Evolutionary conservation across 2,329 filamentous ascomycete species (phyloP).

Genomic region (Neonectria punicea): DNA sequence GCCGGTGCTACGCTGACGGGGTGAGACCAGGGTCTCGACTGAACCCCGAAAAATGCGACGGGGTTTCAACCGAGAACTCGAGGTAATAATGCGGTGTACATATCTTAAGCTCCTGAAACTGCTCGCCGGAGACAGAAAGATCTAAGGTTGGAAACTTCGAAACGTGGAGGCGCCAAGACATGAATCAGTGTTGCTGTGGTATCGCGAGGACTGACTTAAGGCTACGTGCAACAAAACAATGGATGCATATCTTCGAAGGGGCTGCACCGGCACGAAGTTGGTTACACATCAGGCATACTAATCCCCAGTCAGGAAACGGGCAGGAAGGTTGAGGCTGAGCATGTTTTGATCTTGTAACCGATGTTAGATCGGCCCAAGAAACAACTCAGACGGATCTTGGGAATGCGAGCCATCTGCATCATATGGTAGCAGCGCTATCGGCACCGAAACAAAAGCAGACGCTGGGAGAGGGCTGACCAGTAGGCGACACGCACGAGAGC

Average conservation of each 20-base stretch:
- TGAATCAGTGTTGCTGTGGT: neutral
- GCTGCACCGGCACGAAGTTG: neutral
- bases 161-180: constrained; percentile 14
- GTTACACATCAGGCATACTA: constrained; percentile 9
- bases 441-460: constrained; percentile 13
- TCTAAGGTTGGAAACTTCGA: constrained; percentile 8
- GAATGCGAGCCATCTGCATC: constrained; percentile 13
- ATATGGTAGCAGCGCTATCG: constrained; percentile 18
- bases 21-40: constrained; percentile 2
- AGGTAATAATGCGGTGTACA: constrained; percentile 8
- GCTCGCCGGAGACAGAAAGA: neutral
- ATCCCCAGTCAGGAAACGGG: constrained; percentile 15
- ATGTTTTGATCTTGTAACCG: constrained; percentile 17
- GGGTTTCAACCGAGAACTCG: constrained; percentile 3
- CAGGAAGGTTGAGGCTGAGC: constrained; percentile 5
- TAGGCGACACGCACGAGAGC: constrained; percentile 5
- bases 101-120: constrained; percentile 16
- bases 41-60: constrained; percentile 2
- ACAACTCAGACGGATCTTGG: constrained; percentile 17
- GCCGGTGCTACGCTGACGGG: constrained; percentile 19
- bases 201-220: neutral
- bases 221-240: neutral
- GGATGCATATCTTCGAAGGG: constrained; percentile 1
- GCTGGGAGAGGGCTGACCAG: constrained; percentile 1
- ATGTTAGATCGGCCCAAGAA: constrained; percentile 19